A percentile compares a stretch with the other conserved stretches of the same genome.
Conservation (phyloP, 2,329 filamentous ascomycete genomes). For the Diaporthe nobilis region DNA sequence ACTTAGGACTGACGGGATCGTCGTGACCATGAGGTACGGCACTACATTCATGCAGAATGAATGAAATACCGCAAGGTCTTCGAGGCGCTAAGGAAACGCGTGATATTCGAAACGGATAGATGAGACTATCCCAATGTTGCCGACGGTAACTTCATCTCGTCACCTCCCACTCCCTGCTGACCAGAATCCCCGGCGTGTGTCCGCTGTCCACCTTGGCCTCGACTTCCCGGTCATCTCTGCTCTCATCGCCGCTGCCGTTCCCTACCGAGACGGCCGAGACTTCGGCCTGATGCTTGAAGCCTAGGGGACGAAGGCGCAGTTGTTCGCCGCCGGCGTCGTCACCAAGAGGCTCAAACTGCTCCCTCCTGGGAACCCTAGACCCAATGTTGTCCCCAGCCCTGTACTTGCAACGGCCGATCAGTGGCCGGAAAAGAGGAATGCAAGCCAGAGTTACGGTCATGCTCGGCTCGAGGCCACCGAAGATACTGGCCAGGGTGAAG, state of each 20-base stretch:
- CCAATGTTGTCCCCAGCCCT: not conserved
- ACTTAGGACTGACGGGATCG: not conserved
- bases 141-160: not conserved
- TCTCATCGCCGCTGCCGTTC: not conserved
- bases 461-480: constrained; percentile 10
- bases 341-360: constrained; percentile 15
- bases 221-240: not conserved
- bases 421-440: constrained; percentile 3
- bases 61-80: not conserved
- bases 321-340: constrained; percentile 6
- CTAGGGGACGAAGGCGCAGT: not conserved
- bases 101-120: not conserved
- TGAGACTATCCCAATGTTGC: not conserved
- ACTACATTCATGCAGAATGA: not conserved
- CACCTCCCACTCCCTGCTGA: constrained; percentile 25
- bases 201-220: not conserved
- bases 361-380: not conserved
- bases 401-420: not conserved
- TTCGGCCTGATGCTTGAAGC: constrained; percentile 10
- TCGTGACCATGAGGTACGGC: not conserved
- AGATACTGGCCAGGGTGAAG: not conserved
- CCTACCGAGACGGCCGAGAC: not conserved
- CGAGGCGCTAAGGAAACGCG: not conserved
- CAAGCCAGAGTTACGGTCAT: constrained; percentile 18
- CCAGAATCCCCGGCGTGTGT: not conserved